Evolutionary conservation across 148 eudicot species (phyloP).

Genomic region (Cornus suecica): DNA sequence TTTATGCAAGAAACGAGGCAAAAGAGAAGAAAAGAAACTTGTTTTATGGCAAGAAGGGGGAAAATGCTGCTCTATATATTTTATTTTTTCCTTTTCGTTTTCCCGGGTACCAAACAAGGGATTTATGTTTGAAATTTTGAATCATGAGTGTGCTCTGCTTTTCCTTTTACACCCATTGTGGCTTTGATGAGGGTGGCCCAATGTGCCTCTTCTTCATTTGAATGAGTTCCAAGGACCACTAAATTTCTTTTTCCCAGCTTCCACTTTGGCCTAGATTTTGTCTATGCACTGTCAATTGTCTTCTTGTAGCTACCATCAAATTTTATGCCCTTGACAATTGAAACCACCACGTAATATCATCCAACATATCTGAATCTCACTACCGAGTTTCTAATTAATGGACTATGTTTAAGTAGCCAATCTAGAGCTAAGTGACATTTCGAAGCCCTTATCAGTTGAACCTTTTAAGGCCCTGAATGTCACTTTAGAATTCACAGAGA

Average conservation of each 20-base stretch:
- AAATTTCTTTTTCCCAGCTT: not conserved
- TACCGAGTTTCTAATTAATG: not conserved
- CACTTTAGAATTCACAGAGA: not conserved
- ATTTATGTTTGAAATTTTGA: not conserved
- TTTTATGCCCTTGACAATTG: not conserved
- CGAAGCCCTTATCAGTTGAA: not conserved
- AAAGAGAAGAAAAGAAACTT: not conserved
- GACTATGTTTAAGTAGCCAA: not conserved
- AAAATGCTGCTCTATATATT: not conserved
- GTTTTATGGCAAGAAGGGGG: not conserved
- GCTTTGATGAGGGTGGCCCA: not conserved
- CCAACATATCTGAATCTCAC: not conserved
- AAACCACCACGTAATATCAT: not conserved
- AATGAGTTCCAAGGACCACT: conserved; percentile 33
- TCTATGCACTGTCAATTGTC: conserved; percentile 16
- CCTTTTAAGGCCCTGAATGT: not conserved
- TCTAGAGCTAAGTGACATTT: not conserved
- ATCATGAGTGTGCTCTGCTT: conserved; percentile 7
- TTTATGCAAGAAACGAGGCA: not conserved
- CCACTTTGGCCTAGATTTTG: conserved; percentile 1
- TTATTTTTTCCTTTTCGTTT: not conserved
- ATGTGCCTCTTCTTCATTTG: not conserved
- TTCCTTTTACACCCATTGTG: not conserved
- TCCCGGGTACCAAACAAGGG: not conserved
- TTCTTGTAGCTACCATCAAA: conserved; percentile 18